Base-by-base conservation (phyloP, 352 stramenopile genomes). In the Pythium monospermum region DNA sequence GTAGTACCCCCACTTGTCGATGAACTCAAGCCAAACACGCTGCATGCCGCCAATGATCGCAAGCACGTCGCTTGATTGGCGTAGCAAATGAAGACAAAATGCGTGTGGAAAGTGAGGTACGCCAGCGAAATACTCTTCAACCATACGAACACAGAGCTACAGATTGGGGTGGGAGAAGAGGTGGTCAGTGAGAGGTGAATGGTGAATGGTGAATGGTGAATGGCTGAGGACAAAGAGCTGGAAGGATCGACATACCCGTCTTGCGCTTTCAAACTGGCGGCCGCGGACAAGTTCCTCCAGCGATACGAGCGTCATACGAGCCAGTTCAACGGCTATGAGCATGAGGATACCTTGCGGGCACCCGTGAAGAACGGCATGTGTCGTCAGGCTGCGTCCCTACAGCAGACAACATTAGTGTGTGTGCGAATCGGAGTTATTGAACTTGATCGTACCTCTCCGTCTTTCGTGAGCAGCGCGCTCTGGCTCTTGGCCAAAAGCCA, bases 1-100 rank as follows among this genome's bases (percentile, higher is more conserved):
- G 40, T 75, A 77, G 50, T 88, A 78, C 1, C 71, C 75, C 76
- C 80, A 91, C 11, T 75, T 82, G 46, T 86, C 62, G 11, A 73
- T 57, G 27, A 86, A 87, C 1, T 53, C 60, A 13, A 23, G 32
- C 80, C 76, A 91, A 26, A 76, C 45, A 3, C 22, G 40, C 38
- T 59, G 51, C 6, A 91, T 60, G 6, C 43, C 27, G 7, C 41
- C 43, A 5, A 70, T 57, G 6, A 60, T 33, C 8, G 18, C 15
- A 15, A 56, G 21, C n/a, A 59, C 25, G n/a, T 63, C 56, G 3
- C 18, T 16, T 1, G 30, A 31, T 15, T 44, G 11, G 0, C 18
- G 41, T 16, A 55, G 27, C n/a, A 81, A 39, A 8, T 66, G 30
- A n/a, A 66, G 71, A 44, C 67, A 78, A 15, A 22, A 53, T 13